Evolutionary conservation across 2,329 filamentous ascomycete genomes (phyloP), one percentile per base, ranked within the genome.

Genomic region (Colletotrichum sp.): DNA sequence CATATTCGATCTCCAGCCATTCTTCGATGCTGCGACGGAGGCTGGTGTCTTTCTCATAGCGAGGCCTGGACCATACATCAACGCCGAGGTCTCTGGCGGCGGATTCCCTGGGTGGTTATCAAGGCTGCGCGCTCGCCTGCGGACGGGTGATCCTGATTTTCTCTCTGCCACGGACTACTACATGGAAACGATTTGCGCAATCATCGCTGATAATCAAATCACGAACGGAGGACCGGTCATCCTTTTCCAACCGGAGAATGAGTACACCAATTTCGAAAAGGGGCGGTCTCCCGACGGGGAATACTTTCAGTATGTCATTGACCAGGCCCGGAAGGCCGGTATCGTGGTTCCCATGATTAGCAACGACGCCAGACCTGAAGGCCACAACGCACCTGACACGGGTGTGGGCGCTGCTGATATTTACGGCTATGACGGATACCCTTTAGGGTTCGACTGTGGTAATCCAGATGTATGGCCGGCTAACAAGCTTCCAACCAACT

Each of bases 61-160:
- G 5, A 87, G 91, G 1, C 93, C 93, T 0, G 93, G 94, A 0
- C 93, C 93, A 0, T 95, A 95, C 67, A 95, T 96, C 85, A 95
- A 96, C 80, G 95, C 94, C 1, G 95, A 97, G 82, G 91, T 88
- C 0, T 92, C 91, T 8, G 95, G 94, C 1, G 95, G 95, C 70
- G 95, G 95, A 0, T 96, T 95, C 77, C 95, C 95, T 0, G 95
- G 95, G 2, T 97, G 95, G 95, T 82, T 96, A 16, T 92, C 94
- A 81, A 88, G 94, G 15, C 85, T 93, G n/a, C 89, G 90, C 65
- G 94, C 90, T 1, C 88, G 87, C 1, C 84, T 95, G 69, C 89
- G 95, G 75, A 95, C 94, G 0, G 86, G 87, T 64, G 91, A 91
- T 28, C 84, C 89, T 0, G 91, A 89, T 6, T 96, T 90, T 78